These are phyloP conservation scores for Chlorophyllum brunneum DNA, from an alignment of 768 basidiomycete species.

Conservation along the genomic window DNA sequence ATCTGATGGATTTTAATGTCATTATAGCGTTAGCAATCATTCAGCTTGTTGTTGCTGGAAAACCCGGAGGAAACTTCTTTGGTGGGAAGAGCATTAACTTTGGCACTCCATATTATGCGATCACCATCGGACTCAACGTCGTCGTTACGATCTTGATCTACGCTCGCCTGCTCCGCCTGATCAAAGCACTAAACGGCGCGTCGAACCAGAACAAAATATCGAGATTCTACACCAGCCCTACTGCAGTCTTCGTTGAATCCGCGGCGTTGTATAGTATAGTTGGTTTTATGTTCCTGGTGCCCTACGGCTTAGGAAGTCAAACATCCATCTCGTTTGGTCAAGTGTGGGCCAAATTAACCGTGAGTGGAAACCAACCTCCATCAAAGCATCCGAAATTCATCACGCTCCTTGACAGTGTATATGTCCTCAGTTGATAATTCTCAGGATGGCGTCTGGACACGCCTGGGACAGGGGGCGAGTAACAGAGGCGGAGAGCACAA, in stretches of 20 bases:
- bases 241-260: slow-evolving; percentile 35
- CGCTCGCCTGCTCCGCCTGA: slow-evolving; percentile 30
- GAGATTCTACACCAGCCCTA: slow-evolving; percentile 32
- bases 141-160: slow-evolving; percentile 37
- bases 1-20: too few species aligned
- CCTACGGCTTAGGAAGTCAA: slow-evolving; percentile 30
- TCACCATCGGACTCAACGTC: slow-evolving; percentile 39
- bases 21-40: slow-evolving; percentile 36
- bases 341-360: slow-evolving; percentile 39
- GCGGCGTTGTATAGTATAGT: slow-evolving; percentile 35
- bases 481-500: slow-evolving; percentile 12
- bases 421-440: slow-evolving; percentile 15
- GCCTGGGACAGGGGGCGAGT: slow-evolving; percentile 14
- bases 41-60: slow-evolving; percentile 33
- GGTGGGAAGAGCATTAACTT: slow-evolving; percentile 32
- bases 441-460: slow-evolving; percentile 9
- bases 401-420: slow-evolving; percentile 13
- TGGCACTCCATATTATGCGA: slow-evolving; percentile 35
- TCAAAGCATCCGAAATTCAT: too few species aligned
- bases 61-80: slow-evolving; percentile 38
- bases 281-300: slow-evolving; percentile 35
- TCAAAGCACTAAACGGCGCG: slow-evolving; percentile 21
- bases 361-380: slow-evolving; percentile 18
- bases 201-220: slow-evolving; percentile 18
- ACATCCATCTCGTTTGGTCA: slow-evolving; percentile 34